Conservation (phyloP, 331 rosid genomes). For the Malus hybrid region DNA sequence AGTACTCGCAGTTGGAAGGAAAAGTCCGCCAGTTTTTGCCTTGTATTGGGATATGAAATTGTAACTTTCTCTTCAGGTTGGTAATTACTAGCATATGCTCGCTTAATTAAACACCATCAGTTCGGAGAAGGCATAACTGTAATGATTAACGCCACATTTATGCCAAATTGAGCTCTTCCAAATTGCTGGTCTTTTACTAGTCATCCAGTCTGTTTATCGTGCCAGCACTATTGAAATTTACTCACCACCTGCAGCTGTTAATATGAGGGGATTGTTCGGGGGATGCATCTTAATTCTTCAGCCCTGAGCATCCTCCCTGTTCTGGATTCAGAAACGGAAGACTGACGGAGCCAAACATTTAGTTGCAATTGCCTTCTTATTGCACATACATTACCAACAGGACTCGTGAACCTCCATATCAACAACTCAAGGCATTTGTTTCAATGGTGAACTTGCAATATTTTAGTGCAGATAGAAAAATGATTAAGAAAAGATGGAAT, state of each 20-base stretch:
- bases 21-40: constrained; percentile 79
- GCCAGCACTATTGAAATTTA: background rate
- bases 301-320: constrained; percentile 77
- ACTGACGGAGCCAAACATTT: constrained; percentile 25
- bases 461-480: too few species aligned
- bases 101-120: background rate
- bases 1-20: constrained; percentile 56
- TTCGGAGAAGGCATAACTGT: background rate
- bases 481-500: too few species aligned
- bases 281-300: constrained; percentile 80
- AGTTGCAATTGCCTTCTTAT: constrained; percentile 3
- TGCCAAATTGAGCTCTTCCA: background rate
- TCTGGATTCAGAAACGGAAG: constrained; percentile 52
- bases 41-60: constrained; percentile 92
- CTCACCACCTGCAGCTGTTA: background rate
- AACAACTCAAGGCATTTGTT: background rate
- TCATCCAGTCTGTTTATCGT: background rate
- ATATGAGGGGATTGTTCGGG: constrained; percentile 75
- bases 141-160: background rate
- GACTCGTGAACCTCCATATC: background rate
- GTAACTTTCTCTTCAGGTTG: constrained; percentile 89
- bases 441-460: background rate
- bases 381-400: constrained; percentile 1
- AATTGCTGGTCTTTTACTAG: background rate
- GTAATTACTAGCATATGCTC: constrained; percentile 10